Percentiles rank a stretch among this genome's conserved stretches.
Conservation (phyloP, 2,329 filamentous ascomycete species). For the Nigrograna mackinnonii region DNA sequence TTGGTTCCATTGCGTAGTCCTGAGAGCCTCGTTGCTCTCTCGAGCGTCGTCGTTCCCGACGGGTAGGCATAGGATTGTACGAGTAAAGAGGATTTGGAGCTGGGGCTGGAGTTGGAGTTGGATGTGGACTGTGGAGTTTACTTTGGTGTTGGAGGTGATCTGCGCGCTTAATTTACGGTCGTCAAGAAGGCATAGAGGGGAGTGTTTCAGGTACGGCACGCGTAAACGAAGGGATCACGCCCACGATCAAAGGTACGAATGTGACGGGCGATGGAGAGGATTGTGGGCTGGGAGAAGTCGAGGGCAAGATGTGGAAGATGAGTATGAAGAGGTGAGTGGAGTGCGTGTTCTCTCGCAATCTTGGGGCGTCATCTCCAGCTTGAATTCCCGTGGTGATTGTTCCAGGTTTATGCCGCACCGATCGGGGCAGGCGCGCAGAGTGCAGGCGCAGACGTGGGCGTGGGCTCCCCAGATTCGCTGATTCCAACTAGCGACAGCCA, state of each 20-base stretch:
- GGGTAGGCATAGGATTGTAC: neutral
- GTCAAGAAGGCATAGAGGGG: too few species aligned
- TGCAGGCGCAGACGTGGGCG: conserved; percentile 5
- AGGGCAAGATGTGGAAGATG: neutral
- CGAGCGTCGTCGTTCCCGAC: neutral
- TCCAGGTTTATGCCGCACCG: conserved; percentile 7
- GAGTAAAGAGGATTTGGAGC: neutral
- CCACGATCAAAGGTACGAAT: neutral
- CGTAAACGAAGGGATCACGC: neutral
- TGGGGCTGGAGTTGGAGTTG: neutral
- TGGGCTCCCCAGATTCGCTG: conserved; percentile 5
- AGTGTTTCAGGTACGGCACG: too few species aligned
- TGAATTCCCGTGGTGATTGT: neutral
- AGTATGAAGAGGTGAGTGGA: neutral
- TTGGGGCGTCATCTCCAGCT: conserved; percentile 4
- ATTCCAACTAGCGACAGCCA: conserved; percentile 7
- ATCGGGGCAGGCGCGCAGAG: neutral
- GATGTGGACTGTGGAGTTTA: too few species aligned
- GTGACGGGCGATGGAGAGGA: neutral
- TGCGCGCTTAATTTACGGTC: too few species aligned
- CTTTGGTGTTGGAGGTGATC: too few species aligned
- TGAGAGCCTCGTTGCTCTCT: conserved; percentile 4
- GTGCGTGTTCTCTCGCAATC: too few species aligned
- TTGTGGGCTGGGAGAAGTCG: neutral
- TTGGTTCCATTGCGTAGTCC: conserved; percentile 8